Percentiles rank a stretch among this genome's conserved stretches.
These are phyloP conservation scores for Diphasiastrum complanatum DNA, from an alignment of 83 land plant species.

Conservation along the genomic window DNA sequence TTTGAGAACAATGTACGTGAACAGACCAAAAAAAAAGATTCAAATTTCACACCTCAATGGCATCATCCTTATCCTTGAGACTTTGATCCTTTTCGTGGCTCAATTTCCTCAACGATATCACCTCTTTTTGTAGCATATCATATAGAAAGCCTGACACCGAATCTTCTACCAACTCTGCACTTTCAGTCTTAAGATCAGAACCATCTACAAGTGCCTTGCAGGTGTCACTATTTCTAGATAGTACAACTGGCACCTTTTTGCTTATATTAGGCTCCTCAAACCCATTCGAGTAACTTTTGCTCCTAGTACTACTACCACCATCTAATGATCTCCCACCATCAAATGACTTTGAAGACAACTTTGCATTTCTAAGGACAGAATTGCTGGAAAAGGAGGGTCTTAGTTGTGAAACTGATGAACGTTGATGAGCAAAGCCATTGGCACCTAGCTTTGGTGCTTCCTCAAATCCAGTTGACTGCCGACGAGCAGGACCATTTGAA, in stretches of 20 bases:
- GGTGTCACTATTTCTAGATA: constrained; percentile 2
- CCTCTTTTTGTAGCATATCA: constrained; percentile 17
- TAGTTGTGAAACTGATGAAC: constrained; percentile 38
- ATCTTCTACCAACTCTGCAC: no score
- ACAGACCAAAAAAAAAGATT: no score
- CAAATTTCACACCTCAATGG: constrained; percentile 16
- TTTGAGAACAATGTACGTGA: no score
- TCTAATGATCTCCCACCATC: constrained; percentile 50
- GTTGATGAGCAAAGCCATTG: constrained; percentile 34
- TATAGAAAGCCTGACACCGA: constrained; percentile 4
- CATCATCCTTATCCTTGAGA: constrained; percentile 19
- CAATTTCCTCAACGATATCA: constrained; percentile 4
- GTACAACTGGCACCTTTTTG: constrained; percentile 13
- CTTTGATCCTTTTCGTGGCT: constrained; percentile 17
- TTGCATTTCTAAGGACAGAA: constrained; percentile 49
- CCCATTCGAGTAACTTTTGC: constrained; percentile 28
- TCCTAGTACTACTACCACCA: constrained; percentile 10
- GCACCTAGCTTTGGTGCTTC: constrained; percentile 48
- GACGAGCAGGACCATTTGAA: constrained; percentile 56
- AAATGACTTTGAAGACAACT: constrained; percentile 40
- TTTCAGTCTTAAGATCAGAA: background rate
- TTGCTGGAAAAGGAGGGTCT: constrained; percentile 41
- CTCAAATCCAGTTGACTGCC: constrained; percentile 59
- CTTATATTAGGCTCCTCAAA: constrained; percentile 16
- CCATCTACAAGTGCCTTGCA: background rate